Evolutionary conservation across 345 rosid genomes (phyloP), one percentile per base, ranked within the genome.

Genomic region (Euphorbia pulcherrima): DNA sequence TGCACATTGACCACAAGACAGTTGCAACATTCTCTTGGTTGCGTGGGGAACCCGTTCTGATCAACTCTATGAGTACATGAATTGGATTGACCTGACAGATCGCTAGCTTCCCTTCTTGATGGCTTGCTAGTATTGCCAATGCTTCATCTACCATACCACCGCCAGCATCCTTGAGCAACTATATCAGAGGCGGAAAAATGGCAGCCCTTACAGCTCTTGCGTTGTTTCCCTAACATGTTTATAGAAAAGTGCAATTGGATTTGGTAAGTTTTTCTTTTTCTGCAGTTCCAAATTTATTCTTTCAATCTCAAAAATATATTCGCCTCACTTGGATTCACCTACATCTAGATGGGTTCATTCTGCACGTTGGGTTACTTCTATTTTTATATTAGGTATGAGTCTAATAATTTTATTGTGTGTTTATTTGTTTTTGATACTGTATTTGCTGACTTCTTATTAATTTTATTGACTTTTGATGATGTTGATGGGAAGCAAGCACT

Each of bases 121-220:
- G 89, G 53, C 90, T 88, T 0, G 91, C 92, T 51, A 94, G 95
- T 65, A 94, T 86, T 0, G 99, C 96, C 78, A 94, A 70, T 55
- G 97, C 90, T 75, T 94, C 97, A 56, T 94, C 96, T 71, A 91
- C 90, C 99, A 94, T 91, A 37, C 99, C 99, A 1, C 97, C 88
- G 27, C 97, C 97, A 23, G 92, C 80, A 74, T 94, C 99, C 84
- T 85, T 89, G 62, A 94, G 78, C 46, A 91, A 76, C 61, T 82
- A 78, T 77, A 90, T 85, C 65, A 94, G 77, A 21, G 95, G 91
- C n/a, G 72, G 83, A 37, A 94, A 86, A 4, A 94, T 91, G 30
- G 97, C 99, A 1, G 97, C 97, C 79, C 85, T 81, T 9, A 94
- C 83, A 20, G 99, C 99, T 75, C 99, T 90, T 0, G 90, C 97